Evolutionary conservation across 2,329 filamentous ascomycete species (phyloP), one percentile per base, ranked within the genome.

Genomic region (Chaetothyriales sp.): DNA sequence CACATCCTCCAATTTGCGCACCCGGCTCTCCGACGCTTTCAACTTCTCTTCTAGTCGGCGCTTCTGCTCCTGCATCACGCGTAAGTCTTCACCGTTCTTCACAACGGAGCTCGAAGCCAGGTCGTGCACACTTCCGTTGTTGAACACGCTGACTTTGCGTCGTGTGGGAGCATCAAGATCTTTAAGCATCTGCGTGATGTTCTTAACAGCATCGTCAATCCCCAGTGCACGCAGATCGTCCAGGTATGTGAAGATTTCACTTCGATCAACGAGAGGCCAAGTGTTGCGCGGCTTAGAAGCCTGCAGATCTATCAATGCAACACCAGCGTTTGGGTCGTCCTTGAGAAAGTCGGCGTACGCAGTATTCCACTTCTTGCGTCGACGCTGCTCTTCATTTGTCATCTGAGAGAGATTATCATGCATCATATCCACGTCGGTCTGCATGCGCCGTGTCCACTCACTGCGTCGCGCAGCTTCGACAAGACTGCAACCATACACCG

Each of bases 81-180:
- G 76, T 32, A 84, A 75, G 55, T 89, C 72, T 55, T 95, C 89
- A n/a, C 86, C 88, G 42, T 86, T 81, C 12, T 94, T 78, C 60
- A 95, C 70, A 8, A 95, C 75, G 1, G 87, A 90, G 57, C 86
- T 93, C 61, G 84, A 80, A n/a, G 87, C 87, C 54, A 95, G 76
- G 64, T 96, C 92, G 61, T 95, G 88, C 39, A 96, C 78, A 63
- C 92, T 96, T 15, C 92, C 92, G 63, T 93, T 92, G 64, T 95
- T 95, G 72, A 98, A 96, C 5, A 92, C 79, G 51, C 87, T 80
- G 66, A 87, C 89, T 54, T 82, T 79, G 64, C 92, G 86, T 60
- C 84, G 87, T 0, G 86, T 92, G 2, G 90, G 88, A 51, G 77
- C 79, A 63, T 82, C 82, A 12, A 96, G 73, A 49, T 94, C 88